Percentiles rank a stretch among this genome's conserved stretches.
phyloP scores from a whole-genome alignment of 1,284 basidiomycete species.

The Singerocomus rubriflavus region DNA sequence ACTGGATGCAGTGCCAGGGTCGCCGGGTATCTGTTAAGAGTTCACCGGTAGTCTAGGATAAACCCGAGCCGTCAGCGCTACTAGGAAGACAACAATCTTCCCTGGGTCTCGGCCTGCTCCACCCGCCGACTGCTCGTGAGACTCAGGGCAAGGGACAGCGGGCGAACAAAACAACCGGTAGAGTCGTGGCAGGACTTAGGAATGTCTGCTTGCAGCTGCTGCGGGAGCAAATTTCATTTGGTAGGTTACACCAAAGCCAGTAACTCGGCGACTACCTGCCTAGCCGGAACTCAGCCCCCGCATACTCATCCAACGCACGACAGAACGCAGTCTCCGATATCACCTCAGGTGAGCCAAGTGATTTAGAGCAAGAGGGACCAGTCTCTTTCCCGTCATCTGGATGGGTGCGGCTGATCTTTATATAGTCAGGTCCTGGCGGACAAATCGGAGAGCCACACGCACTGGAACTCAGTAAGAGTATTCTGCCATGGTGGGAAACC shows the following conservation, averaged over 20 bases:
- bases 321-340: slow-evolving; percentile 58
- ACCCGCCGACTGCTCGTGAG: not conserved
- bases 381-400: slow-evolving; percentile 13
- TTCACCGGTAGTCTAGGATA: not conserved
- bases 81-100: too few species aligned
- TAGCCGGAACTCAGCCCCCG: slow-evolving; percentile 67
- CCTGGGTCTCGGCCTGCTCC: too few species aligned
- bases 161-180: too few species aligned
- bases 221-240: not conserved
- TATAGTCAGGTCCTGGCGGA: slow-evolving; percentile 10
- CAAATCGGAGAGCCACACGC: slow-evolving; percentile 27
- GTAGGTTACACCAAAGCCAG: slow-evolving; percentile 3
- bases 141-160: too few species aligned
- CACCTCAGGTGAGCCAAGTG: slow-evolving; percentile 7
- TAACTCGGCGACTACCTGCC: slow-evolving; percentile 48
- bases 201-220: not conserved
- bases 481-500: slow-evolving; percentile 81
- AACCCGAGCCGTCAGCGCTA: not conserved
- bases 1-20: not conserved
- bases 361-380: not conserved
- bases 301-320: slow-evolving; percentile 66
- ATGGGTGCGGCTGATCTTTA: slow-evolving; percentile 22
- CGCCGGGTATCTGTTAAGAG: too few species aligned
- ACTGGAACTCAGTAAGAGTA: slow-evolving; percentile 73
- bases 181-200: too few species aligned